Evolutionary conservation across 768 basidiomycete species (phyloP), one percentile per base, ranked within the genome.

Genomic region (Fomitopsis serialis): DNA sequence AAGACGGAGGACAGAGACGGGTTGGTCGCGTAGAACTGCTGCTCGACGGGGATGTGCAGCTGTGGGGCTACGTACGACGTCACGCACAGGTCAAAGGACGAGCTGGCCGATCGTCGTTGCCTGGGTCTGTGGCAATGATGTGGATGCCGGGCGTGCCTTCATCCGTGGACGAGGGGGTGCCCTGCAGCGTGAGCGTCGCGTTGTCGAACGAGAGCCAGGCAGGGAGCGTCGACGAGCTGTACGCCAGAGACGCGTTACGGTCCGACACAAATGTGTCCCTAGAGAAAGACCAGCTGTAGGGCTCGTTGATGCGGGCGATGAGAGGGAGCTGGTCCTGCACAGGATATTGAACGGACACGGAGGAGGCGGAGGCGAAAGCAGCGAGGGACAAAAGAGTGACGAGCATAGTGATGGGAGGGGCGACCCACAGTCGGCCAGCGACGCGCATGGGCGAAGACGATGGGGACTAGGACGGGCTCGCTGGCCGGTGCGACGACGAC

Each of bases 121-220:
- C 68, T 0, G 73, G 65, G 57, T 84, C 85, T 32, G 72, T 74
- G 2, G 87, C 93, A 6, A 75, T 80, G 17, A 97, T 68, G 7
- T 76, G 80, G 46, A 97, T 74, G 43, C 69, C 67, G 2, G 75
- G 74, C 53, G 77, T 73, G 27, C 88, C 91, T 60, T 83, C 78
- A 65, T 94, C 89, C 17, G 68, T 56, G 8, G 71, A 52, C 2
- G 76, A 60, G 12, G 95, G 93, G 0, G 76, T 84, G 7, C 95
- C 95, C 49, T 69, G 65, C 54, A 98, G 85, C 0, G 82, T 83
- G 34, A 71, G 68, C 0, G 79, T 76, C 6, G 60, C 53, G 21
- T 79, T 66, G 66, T 94, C 79, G 65, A 95, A 96, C 3, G 72
- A 66, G 48, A 92, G 77, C 95, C 95, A 98, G 2, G 63, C 48